These are phyloP conservation scores for Alternaria arbusti DNA, from an alignment of 2,329 filamentous ascomycete genomes.

Conservation along the genomic window DNA sequence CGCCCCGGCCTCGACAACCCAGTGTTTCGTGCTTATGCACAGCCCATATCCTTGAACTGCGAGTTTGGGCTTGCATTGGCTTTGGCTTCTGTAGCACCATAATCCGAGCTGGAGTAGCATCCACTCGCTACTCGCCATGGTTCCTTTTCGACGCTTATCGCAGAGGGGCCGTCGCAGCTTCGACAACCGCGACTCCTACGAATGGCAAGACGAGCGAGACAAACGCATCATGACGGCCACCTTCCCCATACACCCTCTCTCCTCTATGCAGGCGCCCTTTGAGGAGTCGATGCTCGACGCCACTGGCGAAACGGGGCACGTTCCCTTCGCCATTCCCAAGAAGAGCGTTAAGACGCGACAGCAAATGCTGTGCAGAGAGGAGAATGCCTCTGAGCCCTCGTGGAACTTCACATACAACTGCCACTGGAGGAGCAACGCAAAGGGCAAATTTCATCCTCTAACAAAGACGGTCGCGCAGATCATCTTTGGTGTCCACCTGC, in stretches of 20 bases:
- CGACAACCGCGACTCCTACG: conserved; percentile 32
- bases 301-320: conserved; percentile 49
- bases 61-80: conserved; percentile 23
- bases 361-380: conserved; percentile 60
- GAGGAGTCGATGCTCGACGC: conserved; percentile 81
- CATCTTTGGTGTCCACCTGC: conserved; percentile 87
- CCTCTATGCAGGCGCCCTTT: conserved; percentile 80
- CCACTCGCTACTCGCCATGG: conserved; percentile 24
- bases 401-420: conserved; percentile 75
- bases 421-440: conserved; percentile 76
- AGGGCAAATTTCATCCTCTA: conserved; percentile 83
- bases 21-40: conserved; percentile 35
- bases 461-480: conserved; percentile 92
- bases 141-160: conserved; percentile 30
- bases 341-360: conserved; percentile 43
- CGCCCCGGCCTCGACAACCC: conserved; percentile 5
- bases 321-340: conserved; percentile 51
- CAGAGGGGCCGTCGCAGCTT: conserved; percentile 27
- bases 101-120: conserved; percentile 28
- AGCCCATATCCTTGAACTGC: conserved; percentile 26
- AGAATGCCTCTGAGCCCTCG: conserved; percentile 70
- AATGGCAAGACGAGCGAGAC: conserved; percentile 44
- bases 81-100: conserved; percentile 30
- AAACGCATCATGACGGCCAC: conserved; percentile 42
- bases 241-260: conserved; percentile 71